Percentiles rank a stretch among this genome's conserved stretches.
Conservation (phyloP, 331 rosid species). For the Quercus lobata region DNA sequence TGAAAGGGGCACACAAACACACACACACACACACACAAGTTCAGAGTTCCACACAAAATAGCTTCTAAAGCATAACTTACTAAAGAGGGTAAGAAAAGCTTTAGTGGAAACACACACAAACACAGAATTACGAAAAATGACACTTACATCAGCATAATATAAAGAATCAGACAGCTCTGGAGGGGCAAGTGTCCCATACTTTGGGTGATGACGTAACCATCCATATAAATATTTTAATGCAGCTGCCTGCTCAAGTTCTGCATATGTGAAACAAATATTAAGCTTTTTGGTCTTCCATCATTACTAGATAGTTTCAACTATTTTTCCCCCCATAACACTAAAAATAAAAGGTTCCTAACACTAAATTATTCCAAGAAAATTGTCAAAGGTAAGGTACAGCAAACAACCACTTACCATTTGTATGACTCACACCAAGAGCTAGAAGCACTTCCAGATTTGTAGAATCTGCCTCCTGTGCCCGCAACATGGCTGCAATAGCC, state of each 20-base stretch:
- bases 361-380: background rate
- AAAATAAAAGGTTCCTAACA: background rate
- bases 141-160: constrained; percentile 89
- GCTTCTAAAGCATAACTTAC: background rate
- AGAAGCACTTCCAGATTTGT: constrained; percentile 98
- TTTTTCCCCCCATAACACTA: background rate
- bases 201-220: constrained; percentile 84
- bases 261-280: constrained; percentile 20
- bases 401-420: constrained; percentile 73
- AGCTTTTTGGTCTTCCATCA: background rate
- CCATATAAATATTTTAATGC: constrained; percentile 88
- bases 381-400: background rate
- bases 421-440: constrained; percentile 99
- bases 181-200: constrained; percentile 72
- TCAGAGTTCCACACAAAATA: background rate
- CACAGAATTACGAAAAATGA: constrained; percentile 2
- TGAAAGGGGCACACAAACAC: background rate
- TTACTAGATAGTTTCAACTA: background rate
- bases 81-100: background rate
- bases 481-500: constrained; percentile 99
- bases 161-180: constrained; percentile 77
- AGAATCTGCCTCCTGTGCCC: constrained; percentile 93
- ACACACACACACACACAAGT: background rate
- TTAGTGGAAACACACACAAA: background rate
- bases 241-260: constrained; percentile 90